phyloP scores from a whole-genome alignment of 192 early-diverging fungal species.

The Rhizophagus clarus region DNA sequence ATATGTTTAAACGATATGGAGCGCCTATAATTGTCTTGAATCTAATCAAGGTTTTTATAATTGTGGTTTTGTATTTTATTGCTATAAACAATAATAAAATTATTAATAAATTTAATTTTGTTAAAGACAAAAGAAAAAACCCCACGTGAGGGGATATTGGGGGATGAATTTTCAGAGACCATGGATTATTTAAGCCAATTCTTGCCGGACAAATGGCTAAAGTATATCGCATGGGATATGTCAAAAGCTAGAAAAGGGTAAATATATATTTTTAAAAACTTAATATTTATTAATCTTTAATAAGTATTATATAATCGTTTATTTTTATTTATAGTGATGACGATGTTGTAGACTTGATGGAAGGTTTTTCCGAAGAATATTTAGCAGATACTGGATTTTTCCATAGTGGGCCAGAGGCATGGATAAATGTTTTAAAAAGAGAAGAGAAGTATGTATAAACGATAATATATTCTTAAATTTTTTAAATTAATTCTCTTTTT shows the following conservation, averaged over 20 bases:
- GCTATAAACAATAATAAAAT: neutral
- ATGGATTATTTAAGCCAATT: constrained; percentile 91
- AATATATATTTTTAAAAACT: neutral
- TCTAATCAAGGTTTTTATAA: constrained; percentile 73
- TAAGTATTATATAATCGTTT: neutral
- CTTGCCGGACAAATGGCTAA: constrained; percentile 76
- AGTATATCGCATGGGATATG: constrained; percentile 98
- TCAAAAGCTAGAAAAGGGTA: constrained; percentile 90
- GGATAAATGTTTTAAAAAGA: constrained; percentile 31
- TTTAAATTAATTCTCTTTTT: neutral
- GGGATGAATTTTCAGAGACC: constrained; percentile 82
- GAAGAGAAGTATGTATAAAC: constrained; percentile 20
- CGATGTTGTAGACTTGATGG: constrained; percentile 87
- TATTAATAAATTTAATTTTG: constrained; percentile 8
- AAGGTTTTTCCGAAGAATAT: constrained; percentile 86
- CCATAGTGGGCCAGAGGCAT: constrained; percentile 81
- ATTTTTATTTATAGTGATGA: constrained; percentile 47
- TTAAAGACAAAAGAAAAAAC: constrained; percentile 83
- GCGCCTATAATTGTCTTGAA: constrained; percentile 92
- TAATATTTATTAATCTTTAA: neutral
- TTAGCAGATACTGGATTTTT: constrained; percentile 89
- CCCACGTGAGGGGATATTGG: constrained; percentile 80
- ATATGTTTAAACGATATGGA: constrained; percentile 91
- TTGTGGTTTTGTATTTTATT: neutral
- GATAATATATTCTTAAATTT: neutral